Conservation (phyloP, 2,329 filamentous ascomycete species). For the Trematosphaeria pertusa region DNA sequence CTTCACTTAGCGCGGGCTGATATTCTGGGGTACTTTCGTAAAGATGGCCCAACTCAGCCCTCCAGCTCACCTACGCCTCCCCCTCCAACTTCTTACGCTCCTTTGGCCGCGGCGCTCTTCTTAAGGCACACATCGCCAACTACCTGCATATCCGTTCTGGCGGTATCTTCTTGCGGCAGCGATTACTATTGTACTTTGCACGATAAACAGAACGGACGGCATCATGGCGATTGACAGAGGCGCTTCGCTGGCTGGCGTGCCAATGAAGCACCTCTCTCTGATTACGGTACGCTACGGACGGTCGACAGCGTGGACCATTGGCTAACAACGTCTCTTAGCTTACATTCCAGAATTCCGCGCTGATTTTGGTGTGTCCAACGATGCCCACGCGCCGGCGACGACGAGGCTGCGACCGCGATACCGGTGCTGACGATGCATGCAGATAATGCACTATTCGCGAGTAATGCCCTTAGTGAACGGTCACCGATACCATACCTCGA, state of each 20-base stretch:
- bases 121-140: background rate
- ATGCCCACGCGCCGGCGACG: constrained; percentile 3
- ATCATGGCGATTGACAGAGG: constrained; percentile 8
- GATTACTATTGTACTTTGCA: background rate
- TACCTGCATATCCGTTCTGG: background rate
- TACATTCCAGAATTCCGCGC: constrained; percentile 79
- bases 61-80: background rate
- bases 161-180: background rate
- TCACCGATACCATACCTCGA: constrained; percentile 91
- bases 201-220: background rate
- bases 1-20: background rate
- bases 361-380: constrained; percentile 67
- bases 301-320: background rate
- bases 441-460: constrained; percentile 94
- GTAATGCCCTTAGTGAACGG: constrained; percentile 86
- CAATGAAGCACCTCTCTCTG: constrained; percentile 73
- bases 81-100: background rate
- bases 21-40: background rate
- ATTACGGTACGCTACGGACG: constrained; percentile 60
- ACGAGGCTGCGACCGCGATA: constrained; percentile 10
- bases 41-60: background rate
- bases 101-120: background rate
- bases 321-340: constrained; percentile 60
- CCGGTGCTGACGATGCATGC: constrained; percentile 20
- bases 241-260: constrained; percentile 58